Conservation (phyloP, 2,329 filamentous ascomycete genomes). For the Fusarium compactum region DNA sequence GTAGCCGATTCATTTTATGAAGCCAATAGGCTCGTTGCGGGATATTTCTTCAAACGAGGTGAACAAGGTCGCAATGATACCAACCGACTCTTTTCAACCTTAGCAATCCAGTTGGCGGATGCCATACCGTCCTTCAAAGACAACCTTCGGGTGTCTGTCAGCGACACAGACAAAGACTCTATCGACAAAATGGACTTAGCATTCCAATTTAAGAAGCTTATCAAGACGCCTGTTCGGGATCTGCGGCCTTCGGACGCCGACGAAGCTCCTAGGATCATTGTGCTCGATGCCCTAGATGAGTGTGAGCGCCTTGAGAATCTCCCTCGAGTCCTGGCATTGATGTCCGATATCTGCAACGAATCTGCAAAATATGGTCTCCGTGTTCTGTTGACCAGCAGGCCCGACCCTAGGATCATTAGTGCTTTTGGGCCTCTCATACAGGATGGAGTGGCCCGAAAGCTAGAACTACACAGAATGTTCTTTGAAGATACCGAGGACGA, state of each 20-base stretch:
- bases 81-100: background rate
- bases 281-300: background rate
- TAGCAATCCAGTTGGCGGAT: accelerated
- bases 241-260: accelerated
- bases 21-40: accelerated
- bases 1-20: accelerated
- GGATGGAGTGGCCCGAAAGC: accelerated
- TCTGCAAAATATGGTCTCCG: accelerated
- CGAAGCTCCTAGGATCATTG: background rate
- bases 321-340: accelerated
- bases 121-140: background rate
- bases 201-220: background rate
- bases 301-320: background rate
- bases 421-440: background rate
- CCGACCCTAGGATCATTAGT: accelerated
- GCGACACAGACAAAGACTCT: accelerated
- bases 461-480: background rate
- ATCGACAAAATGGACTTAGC: background rate
- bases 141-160: background rate
- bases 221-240: accelerated
- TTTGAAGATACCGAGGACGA: background rate
- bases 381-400: accelerated
- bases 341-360: background rate
- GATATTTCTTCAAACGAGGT: background rate
- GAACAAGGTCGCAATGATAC: background rate